Base-by-base conservation (phyloP, 2,329 filamentous ascomycete genomes). In the Colletotrichum lini region DNA sequence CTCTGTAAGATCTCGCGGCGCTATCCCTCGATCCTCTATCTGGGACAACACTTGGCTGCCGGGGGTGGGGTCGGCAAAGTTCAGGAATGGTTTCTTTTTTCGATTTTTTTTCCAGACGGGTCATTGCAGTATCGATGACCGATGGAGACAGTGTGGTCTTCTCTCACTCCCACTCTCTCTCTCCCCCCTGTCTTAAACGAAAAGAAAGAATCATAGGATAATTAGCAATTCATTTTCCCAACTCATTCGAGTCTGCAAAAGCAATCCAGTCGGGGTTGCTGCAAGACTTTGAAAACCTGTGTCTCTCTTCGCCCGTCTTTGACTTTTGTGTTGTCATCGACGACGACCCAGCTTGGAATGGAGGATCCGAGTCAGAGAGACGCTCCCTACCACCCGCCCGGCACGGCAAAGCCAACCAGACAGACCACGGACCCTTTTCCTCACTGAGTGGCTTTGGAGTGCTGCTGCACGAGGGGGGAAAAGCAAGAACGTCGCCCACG, bases 81-180 rank as follows among this genome's bases (percentile, higher is more conserved):
- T 18, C 53, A 38, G 68, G 58, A 63, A 68, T 71, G 58, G 45
- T 71, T 68, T 62, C 58, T 68, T 71, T 68, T 68, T 38, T 5
- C 6, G 8, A 30, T 30, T 8, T 30, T 30, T 30, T 30, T 30
- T 9, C 1, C 30, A 18, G 26, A 38, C 42, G 12, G 56, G 13
- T n/a, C n/a, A 21, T 44, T 45, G 44, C 35, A n/a, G 40, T 60
- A 40, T 67, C 38, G 42, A 66, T 61, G 64, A 67, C 23, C 50
- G 44, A 44, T 42, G 63, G 56, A 49, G 56, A 44, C 26, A 23
- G 50, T 52, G 50, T 56, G 42, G 23, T 0, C 3, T 70, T 30
- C 8, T 30, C 30, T 30, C 30, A 6, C 30, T 30, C 30, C 1
- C 30, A 1, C 30, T 30, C 30, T 7, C 30, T 2, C 30, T 9